A percentile compares a stretch with the other conserved stretches of the same genome.
Conservation (phyloP, 176 grass and related monocot species). For the Miscanthus lutarioriparius region DNA sequence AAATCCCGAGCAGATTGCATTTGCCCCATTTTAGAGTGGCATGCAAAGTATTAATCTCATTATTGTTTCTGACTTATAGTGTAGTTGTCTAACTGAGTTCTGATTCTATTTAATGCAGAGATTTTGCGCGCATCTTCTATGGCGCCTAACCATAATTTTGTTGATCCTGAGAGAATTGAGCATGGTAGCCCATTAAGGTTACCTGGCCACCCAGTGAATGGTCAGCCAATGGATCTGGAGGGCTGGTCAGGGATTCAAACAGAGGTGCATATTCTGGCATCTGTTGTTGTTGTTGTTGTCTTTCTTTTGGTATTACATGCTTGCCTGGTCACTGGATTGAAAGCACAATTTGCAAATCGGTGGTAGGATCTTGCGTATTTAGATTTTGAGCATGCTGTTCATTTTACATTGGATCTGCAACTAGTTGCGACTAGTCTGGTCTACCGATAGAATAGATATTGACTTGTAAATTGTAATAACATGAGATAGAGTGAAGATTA, state of each 20-base stretch:
- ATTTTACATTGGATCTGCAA: neutral
- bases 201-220: constrained; percentile 72
- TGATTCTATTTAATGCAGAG: constrained; percentile 66
- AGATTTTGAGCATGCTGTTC: constrained; percentile 23
- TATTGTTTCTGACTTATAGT: constrained; percentile 2
- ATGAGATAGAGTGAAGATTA: neutral
- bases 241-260: constrained; percentile 83
- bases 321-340: neutral
- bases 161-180: constrained; percentile 91
- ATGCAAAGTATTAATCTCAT: neutral
- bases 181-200: constrained; percentile 87
- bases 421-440: constrained; percentile 16
- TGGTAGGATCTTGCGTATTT: neutral
- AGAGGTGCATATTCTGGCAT: constrained; percentile 52
- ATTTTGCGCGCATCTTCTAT: constrained; percentile 84
- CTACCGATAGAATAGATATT: neutral
- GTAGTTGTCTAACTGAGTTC: constrained; percentile 4
- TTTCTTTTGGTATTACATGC: constrained; percentile 6
- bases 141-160: constrained; percentile 70
- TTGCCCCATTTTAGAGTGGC: constrained; percentile 8
- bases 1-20: neutral
- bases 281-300: neutral
- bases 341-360: constrained; percentile 5
- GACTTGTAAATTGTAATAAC: constrained; percentile 28
- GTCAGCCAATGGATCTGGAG: constrained; percentile 96